Conservation (phyloP, 2,329 filamentous ascomycete species). For the Trichoderma sp. region DNA sequence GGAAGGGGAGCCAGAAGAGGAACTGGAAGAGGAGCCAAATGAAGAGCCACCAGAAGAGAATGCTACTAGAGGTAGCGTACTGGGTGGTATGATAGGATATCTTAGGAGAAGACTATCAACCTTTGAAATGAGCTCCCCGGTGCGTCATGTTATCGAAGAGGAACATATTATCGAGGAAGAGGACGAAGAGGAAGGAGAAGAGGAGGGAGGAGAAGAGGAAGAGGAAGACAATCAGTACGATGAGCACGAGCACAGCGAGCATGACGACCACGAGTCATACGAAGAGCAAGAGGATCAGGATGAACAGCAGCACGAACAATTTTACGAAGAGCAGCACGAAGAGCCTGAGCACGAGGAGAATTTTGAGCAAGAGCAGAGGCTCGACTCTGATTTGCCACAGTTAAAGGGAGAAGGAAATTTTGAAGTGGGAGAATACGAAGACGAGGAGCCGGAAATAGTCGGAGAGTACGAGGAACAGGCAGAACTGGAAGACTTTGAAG, state of each 20-base stretch:
- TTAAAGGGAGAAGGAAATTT: background rate
- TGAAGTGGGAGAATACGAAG: background rate
- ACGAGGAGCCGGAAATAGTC: background rate
- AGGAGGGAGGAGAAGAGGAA: background rate
- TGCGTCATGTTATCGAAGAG: conserved; percentile 33
- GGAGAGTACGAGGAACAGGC: background rate
- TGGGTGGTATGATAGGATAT: conserved; percentile 37
- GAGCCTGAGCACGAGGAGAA: background rate
- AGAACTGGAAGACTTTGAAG: background rate
- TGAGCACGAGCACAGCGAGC: background rate
- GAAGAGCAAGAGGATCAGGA: background rate
- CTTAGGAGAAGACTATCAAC: conserved; percentile 55
- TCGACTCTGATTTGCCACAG: background rate
- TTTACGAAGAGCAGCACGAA: background rate
- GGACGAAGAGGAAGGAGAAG: background rate
- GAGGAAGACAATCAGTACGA: background rate
- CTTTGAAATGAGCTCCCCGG: conserved; percentile 56
- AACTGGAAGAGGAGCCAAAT: background rate
- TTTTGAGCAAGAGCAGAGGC: background rate
- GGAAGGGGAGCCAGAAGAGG: background rate
- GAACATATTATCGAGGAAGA: conserved; percentile 24
- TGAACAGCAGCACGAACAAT: background rate
- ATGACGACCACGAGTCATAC: background rate
- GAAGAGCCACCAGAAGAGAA: background rate
- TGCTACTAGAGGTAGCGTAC: background rate